A percentile compares a stretch with the other conserved stretches of the same genome.
These are phyloP conservation scores for Inga laurina DNA, from an alignment of 306 rosid genomes.

Conservation along the genomic window DNA sequence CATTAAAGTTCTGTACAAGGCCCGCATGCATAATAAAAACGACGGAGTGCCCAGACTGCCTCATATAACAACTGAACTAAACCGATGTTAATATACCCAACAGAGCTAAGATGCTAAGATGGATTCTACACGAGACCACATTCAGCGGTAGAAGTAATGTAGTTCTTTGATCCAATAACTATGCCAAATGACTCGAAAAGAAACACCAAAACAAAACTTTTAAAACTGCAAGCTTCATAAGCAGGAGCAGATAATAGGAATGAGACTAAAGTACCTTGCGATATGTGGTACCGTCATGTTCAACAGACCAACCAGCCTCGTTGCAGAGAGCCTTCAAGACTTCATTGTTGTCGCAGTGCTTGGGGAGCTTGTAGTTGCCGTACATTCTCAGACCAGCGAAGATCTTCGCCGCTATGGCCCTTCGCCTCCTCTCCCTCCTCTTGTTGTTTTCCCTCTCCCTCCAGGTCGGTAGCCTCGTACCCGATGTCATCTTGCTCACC, in stretches of 20 bases:
- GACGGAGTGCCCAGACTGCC: neutral
- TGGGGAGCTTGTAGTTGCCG: conserved; percentile 84
- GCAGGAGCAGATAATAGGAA: neutral
- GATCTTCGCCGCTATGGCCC: conserved; percentile 89
- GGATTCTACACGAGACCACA: neutral
- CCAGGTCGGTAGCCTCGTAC: conserved; percentile 79
- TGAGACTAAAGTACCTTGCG: conserved; percentile 58
- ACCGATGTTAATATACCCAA: neutral
- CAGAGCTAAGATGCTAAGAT: neutral
- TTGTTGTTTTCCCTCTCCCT: conserved; percentile 93
- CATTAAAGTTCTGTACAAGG: neutral
- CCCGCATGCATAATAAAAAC: conserved; percentile 18
- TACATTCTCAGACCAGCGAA: conserved; percentile 79
- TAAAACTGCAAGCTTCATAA: neutral
- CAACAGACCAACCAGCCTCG: conserved; percentile 90
- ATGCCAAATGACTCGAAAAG: neutral
- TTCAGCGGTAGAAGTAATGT: neutral
- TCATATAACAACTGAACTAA: conserved; percentile 13
- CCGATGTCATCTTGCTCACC: conserved; percentile 64
- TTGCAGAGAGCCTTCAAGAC: conserved; percentile 89
- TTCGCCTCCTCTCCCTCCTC: conserved; percentile 74
- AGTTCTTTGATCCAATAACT: neutral
- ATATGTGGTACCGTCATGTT: conserved; percentile 84
- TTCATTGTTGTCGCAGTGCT: conserved; percentile 92
- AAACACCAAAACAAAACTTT: neutral